Evolutionary conservation across 192 early-diverging fungal species (phyloP).

Genomic region (Lobosporangium transversale): DNA sequence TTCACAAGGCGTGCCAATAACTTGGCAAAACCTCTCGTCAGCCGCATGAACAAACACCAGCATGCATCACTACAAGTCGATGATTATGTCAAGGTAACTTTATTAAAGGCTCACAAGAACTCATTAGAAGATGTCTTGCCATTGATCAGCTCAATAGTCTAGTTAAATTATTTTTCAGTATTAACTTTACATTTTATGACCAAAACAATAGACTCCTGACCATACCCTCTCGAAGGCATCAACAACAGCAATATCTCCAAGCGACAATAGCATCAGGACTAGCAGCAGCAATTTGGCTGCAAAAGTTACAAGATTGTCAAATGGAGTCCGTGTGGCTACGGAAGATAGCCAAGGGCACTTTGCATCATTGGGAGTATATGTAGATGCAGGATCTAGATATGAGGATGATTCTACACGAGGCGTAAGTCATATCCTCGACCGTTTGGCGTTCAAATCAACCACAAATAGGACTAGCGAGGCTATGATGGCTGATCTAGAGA

Average conservation of each 20-base stretch:
- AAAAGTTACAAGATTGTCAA: slow-evolving; percentile 82
- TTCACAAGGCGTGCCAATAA: slow-evolving; percentile 43
- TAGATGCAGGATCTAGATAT: slow-evolving; percentile 90
- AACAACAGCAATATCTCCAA: not conserved
- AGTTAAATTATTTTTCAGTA: too few relatives aligned
- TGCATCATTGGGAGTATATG: slow-evolving; percentile 87
- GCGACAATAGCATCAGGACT: not conserved
- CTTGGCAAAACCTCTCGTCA: slow-evolving; percentile 27
- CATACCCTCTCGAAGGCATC: not conserved
- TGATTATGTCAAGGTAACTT: slow-evolving; percentile 39
- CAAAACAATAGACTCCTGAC: not conserved
- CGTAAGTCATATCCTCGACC: slow-evolving; percentile 87
- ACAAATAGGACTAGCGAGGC: slow-evolving; percentile 70
- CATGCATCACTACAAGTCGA: slow-evolving; percentile 43
- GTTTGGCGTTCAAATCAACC: slow-evolving; percentile 95
- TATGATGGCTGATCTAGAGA: slow-evolving; percentile 82
- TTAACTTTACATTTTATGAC: too few relatives aligned
- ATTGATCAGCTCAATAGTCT: not conserved
- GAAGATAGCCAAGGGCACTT: slow-evolving; percentile 90
- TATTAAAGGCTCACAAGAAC: not conserved
- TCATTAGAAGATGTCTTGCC: too few relatives aligned
- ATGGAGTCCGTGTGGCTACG: slow-evolving; percentile 89
- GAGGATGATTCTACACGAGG: slow-evolving; percentile 79
- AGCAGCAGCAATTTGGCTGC: slow-evolving; percentile 11
- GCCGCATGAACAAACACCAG: slow-evolving; percentile 51